Conservation (phyloP, 1,284 basidiomycete genomes). For the Sporisorium iseilematis-ciliati region DNA sequence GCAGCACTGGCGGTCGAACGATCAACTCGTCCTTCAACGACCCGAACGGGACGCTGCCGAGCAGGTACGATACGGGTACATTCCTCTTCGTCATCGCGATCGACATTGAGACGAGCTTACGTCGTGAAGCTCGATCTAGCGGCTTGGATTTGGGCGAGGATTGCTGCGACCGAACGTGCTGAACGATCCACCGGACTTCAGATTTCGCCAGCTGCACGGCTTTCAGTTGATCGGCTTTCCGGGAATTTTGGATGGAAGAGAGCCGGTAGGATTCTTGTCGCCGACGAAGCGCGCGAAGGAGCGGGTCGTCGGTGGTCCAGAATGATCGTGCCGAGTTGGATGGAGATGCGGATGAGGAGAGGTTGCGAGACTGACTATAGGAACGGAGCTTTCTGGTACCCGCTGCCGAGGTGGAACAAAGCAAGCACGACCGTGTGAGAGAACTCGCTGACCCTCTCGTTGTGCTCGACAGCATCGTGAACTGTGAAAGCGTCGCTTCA, state of each 20-base stretch:
- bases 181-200: constrained; percentile 34
- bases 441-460: neutral
- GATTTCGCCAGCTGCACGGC: constrained; percentile 28
- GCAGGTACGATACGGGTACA: constrained; percentile 34
- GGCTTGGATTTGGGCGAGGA: neutral
- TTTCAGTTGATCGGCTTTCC: constrained; percentile 28
- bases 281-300: constrained; percentile 22
- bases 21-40: constrained; percentile 23
- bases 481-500: too few relatives aligned
- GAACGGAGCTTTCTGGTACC: neutral
- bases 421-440: neutral
- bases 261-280: constrained; percentile 37
- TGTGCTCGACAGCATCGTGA: neutral
- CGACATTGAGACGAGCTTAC: constrained; percentile 25
- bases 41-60: constrained; percentile 40
- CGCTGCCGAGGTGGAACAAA: neutral
- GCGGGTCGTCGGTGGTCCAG: constrained; percentile 24
- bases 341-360: neutral
- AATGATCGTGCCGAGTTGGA: constrained; percentile 1
- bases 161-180: constrained; percentile 31
- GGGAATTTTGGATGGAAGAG: neutral
- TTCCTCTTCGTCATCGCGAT: constrained; percentile 28
- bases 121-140: constrained; percentile 13
- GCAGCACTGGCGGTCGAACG: constrained; percentile 29
- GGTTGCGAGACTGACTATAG: neutral